phyloP scores from a whole-genome alignment of 2,329 filamentous ascomycete species.

The Claviceps sp. region DNA sequence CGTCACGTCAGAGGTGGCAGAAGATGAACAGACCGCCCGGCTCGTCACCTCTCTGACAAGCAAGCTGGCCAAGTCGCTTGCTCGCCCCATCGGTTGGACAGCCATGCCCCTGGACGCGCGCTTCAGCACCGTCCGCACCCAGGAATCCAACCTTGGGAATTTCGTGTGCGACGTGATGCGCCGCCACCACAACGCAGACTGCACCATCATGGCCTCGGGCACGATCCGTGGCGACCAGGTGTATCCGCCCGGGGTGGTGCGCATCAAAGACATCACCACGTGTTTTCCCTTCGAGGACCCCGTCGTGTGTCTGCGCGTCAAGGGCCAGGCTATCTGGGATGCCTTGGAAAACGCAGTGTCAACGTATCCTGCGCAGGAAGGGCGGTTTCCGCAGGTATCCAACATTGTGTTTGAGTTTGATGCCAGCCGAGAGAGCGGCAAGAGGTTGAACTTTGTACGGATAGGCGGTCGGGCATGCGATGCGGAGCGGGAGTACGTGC shows the following conservation, averaged over 20 bases:
- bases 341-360: constrained; percentile 77
- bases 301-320: constrained; percentile 61
- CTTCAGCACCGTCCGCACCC: constrained; percentile 66
- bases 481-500: constrained; percentile 48
- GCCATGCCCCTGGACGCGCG: constrained; percentile 71
- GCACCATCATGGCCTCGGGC: constrained; percentile 70
- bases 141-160: constrained; percentile 77
- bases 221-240: constrained; percentile 83
- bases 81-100: constrained; percentile 75
- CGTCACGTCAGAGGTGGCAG: constrained; percentile 52
- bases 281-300: constrained; percentile 92
- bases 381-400: constrained; percentile 72
- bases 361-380: constrained; percentile 71
- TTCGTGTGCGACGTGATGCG: constrained; percentile 90
- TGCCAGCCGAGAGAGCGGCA: constrained; percentile 42
- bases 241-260: constrained; percentile 66
- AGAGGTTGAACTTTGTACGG: constrained; percentile 48
- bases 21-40: constrained; percentile 45
- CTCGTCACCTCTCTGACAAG: constrained; percentile 58
- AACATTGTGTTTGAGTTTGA: constrained; percentile 69
- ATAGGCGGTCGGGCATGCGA: constrained; percentile 51
- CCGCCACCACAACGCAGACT: constrained; percentile 68
- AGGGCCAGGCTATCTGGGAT: constrained; percentile 59
- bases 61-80: constrained; percentile 60
- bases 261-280: constrained; percentile 70